Evolutionary conservation across 208 protist genomes (phyloP).

Genomic region (Leishmania tropica): DNA sequence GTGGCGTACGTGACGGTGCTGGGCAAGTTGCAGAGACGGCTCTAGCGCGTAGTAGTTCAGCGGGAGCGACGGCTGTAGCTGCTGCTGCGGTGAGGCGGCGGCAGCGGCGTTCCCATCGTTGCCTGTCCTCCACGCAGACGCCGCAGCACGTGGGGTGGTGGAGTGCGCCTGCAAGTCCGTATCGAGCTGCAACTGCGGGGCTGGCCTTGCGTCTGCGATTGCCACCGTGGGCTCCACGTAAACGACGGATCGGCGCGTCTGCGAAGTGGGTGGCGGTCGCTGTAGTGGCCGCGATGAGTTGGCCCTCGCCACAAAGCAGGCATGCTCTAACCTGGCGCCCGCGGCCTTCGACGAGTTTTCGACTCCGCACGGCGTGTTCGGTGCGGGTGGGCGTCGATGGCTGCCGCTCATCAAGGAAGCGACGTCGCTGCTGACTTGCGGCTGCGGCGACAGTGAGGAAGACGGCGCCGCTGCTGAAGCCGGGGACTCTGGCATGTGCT

Average conservation of each 20-base stretch:
- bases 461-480: background rate
- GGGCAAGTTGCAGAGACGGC: constrained; percentile 16
- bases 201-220: background rate
- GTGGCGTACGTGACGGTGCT: constrained; percentile 28
- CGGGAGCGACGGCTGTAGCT: background rate
- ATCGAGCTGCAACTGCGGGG: background rate
- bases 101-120: background rate
- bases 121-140: background rate
- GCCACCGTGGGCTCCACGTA: background rate
- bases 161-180: background rate
- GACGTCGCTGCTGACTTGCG: background rate
- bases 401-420: background rate
- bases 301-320: background rate
- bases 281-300: background rate
- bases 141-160: background rate
- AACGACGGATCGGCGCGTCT: background rate
- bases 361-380: background rate
- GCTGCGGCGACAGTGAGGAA: background rate
- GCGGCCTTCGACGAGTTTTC: no score
- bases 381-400: background rate
- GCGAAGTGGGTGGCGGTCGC: background rate
- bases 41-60: constrained; percentile 1
- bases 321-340: background rate
- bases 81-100: background rate
- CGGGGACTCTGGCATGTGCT: background rate